Evolutionary conservation across 2,329 filamentous ascomycete species (phyloP), one percentile per base, ranked within the genome.

Genomic region (Curvularia verruculosa): DNA sequence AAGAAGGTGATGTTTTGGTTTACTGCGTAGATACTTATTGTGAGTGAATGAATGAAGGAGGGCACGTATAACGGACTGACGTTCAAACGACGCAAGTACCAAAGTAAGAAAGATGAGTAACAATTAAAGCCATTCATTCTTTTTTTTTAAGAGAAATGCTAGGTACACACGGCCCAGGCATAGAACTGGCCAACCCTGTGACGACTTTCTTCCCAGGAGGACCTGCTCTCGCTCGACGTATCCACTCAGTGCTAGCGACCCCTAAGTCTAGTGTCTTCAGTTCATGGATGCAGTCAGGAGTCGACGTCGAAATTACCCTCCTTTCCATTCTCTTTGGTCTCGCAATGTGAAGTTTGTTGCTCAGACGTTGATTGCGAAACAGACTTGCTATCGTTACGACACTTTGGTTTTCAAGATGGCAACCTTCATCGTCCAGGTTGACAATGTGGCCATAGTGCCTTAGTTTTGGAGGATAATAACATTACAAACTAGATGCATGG

Each of bases 181-280:
- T n/a, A n/a, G n/a, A n/a, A n/a, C n/a, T n/a, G n/a, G n/a, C n/a
- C n/a, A n/a, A n/a, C n/a, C n/a, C n/a, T n/a, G n/a, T n/a, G n/a
- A n/a, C n/a, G n/a, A n/a, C n/a, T n/a, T n/a, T n/a, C n/a, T n/a
- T n/a, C n/a, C n/a, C n/a, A n/a, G n/a, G n/a, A 8, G 8, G 24
- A 26, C 2, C 5, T 26, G 24, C 24, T 26, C 24, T 4, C 2
- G 5, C 2, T 26, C 24, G 24, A 8, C 24, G n/a, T n/a, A n/a
- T 3, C 24, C 24, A 3, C 24, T 26, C 5, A 26, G 24, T 26
- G 24, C 49, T 19, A 49, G 66, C 59, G 6, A 68, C 59, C 29
- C 54, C 58, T 3, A 62, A 63, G 40, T 68, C 61, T n/a, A 69
- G 24, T 47, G 61, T 31, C 21, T 65, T 63, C 52, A 67, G 23